Evolutionary conservation across 164 flowering plant genomes (phyloP), one percentile per base, ranked within the genome.

Genomic region (Taxillus chinensis): DNA sequence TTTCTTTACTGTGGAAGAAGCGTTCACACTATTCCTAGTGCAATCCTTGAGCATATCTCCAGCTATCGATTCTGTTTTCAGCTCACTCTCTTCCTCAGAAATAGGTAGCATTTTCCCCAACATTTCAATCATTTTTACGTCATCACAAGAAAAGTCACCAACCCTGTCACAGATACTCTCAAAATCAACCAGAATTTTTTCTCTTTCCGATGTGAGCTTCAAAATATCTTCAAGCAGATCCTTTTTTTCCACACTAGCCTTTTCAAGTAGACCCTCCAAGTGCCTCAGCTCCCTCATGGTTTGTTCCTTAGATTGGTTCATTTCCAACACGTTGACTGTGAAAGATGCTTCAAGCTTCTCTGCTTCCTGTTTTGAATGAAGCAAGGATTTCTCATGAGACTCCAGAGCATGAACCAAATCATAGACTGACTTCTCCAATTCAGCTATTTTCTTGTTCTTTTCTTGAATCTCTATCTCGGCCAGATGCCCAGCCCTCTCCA

Each of bases 171-270:
- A 65, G 43, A 69, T 45, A 40, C 45, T 46, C 15, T 16, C 58
- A 15, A 72, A 37, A 45, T 70, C 49, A 63, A 10, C 45, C 55
- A 69, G 8, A 43, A 75, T 51, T 5, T 65, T 68, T 38, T 64
- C 74, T 61, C 63, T 77, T 52, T 75, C 75, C 3, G 37, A 45
- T 45, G 75, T 66, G 53, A 79, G 63, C 62, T 73, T 73, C 50
- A 9, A n/a, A 8, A 62, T 53, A 8, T 65, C 70, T 62, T 66
- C 72, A 27, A 56, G 51, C 55, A 78, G 51, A 46, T 15, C 54
- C 27, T 41, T 41, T 9, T 60, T 78, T 40, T 72, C 71, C 6
- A 62, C 55, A 13, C 58, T 54, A 17, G 74, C 67, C 39, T 72
- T 62, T 40, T 68, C 64, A 39, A 70, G 14, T 17, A 43, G 43